These are phyloP conservation scores for Laguncularia racemosa DNA, from an alignment of 345 rosid species.

Conservation along the genomic window DNA sequence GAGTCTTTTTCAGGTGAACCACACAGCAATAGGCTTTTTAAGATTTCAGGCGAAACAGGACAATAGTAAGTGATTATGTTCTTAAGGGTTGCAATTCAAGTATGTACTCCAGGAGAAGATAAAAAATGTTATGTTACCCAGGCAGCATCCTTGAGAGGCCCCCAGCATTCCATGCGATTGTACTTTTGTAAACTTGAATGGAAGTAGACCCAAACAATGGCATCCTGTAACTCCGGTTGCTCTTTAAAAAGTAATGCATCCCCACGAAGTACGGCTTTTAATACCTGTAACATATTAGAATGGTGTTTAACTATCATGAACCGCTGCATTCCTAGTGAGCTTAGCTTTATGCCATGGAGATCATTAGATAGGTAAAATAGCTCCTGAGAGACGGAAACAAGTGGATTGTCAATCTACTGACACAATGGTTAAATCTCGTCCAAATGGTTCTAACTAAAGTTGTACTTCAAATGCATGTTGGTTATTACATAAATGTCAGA, in stretches of 20 bases:
- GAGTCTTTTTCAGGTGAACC: no score
- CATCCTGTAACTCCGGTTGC: slow-evolving; percentile 63
- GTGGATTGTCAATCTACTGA: no score
- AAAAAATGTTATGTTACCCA: slow-evolving; percentile 25
- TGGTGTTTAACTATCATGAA: background rate
- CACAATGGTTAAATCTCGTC: no score
- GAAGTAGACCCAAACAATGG: slow-evolving; percentile 73
- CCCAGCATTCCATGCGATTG: slow-evolving; percentile 82
- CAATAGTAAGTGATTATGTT: background rate
- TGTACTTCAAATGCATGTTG: no score
- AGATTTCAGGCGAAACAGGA: background rate
- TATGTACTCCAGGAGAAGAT: background rate
- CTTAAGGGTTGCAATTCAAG: background rate
- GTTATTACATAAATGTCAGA: no score
- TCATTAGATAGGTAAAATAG: background rate
- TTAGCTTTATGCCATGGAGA: background rate
- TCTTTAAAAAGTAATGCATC: slow-evolving; percentile 65
- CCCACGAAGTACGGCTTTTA: slow-evolving; percentile 69
- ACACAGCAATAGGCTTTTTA: no score
- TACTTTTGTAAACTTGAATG: slow-evolving; percentile 64
- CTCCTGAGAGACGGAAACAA: no score
- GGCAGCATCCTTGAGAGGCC: slow-evolving; percentile 71
- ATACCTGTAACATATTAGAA: slow-evolving; percentile 32
- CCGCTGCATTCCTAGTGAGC: background rate
- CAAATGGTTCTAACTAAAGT: no score